These are phyloP conservation scores for Cryptosporidium xiaoi DNA, from an alignment of 169 alveolate genomes.

Conservation along the genomic window DNA sequence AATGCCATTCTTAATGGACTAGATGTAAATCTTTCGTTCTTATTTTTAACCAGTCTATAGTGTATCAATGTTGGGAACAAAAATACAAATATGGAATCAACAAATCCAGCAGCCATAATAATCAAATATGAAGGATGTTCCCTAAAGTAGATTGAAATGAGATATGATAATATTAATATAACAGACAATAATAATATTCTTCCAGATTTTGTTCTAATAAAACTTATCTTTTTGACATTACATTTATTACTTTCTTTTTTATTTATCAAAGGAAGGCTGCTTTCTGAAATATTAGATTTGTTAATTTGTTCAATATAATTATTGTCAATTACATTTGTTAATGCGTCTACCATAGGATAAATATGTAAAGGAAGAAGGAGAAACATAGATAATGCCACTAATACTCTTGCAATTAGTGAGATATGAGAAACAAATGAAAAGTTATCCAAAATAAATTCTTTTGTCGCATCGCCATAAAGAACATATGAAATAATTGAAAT, in stretches of 20 bases:
- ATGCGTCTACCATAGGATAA: constrained; percentile 66
- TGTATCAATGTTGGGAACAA: constrained; percentile 60
- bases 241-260: background rate
- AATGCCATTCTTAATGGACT: constrained; percentile 38
- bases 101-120: constrained; percentile 51
- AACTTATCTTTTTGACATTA: background rate
- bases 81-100: constrained; percentile 66
- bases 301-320: constrained; percentile 11
- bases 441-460: constrained; percentile 28
- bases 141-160: constrained; percentile 10
- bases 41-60: constrained; percentile 8
- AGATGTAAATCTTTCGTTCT: constrained; percentile 8
- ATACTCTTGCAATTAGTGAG: constrained; percentile 6
- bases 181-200: constrained; percentile 35
- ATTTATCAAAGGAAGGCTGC: background rate
- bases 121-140: constrained; percentile 6
- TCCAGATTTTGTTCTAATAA: constrained; percentile 46
- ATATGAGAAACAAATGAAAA: background rate
- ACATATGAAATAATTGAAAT: constrained; percentile 11
- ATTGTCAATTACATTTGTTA: constrained; percentile 47
- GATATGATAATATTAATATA: constrained; percentile 20
- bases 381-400: constrained; percentile 34
- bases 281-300: constrained; percentile 8
- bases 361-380: constrained; percentile 56
- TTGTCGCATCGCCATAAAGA: constrained; percentile 26